Evolutionary conservation across 2,329 filamentous ascomycete species (phyloP).

Genomic region (Didymella pomorum): DNA sequence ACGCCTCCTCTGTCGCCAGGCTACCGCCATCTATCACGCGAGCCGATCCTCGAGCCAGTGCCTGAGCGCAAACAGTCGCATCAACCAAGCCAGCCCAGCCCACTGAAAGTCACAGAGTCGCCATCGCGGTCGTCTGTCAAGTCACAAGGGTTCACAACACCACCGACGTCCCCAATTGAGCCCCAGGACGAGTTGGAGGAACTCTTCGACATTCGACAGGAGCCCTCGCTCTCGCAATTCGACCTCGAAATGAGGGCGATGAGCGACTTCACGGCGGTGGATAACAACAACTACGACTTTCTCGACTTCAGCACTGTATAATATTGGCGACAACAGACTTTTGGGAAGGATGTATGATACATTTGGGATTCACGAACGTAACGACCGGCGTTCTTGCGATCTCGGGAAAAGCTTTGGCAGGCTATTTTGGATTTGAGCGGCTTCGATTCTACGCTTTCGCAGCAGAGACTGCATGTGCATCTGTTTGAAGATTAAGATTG

Average conservation of each 20-base stretch:
- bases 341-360: slow-evolving; percentile 42
- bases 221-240: slow-evolving; percentile 47
- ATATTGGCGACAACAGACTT: slow-evolving; percentile 5
- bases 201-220: slow-evolving; percentile 43
- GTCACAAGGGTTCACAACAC: slow-evolving; percentile 50
- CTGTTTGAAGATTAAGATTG: slow-evolving; percentile 18
- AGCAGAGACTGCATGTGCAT: slow-evolving; percentile 17
- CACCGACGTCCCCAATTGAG: slow-evolving; percentile 48
- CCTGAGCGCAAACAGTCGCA: slow-evolving; percentile 26
- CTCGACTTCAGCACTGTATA: slow-evolving; percentile 46
- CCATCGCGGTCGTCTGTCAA: slow-evolving; percentile 47
- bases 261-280: slow-evolving; percentile 44
- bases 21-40: slow-evolving; percentile 37
- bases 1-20: slow-evolving; percentile 51
- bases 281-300: slow-evolving; percentile 44
- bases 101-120: slow-evolving; percentile 41
- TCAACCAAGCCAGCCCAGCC: slow-evolving; percentile 38
- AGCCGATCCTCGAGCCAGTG: slow-evolving; percentile 32
- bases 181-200: slow-evolving; percentile 47
- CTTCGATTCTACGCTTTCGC: slow-evolving; percentile 16
- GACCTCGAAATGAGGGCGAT: slow-evolving; percentile 52
- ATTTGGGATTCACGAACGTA: slow-evolving; percentile 36
- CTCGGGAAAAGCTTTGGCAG: slow-evolving; percentile 7
- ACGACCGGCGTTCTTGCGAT: slow-evolving; percentile 36
- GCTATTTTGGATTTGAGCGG: slow-evolving; percentile 19